These are phyloP conservation scores for Scopulariopsis brevicaulis DNA, from an alignment of 2,329 filamentous ascomycete genomes.

Conservation along the genomic window DNA sequence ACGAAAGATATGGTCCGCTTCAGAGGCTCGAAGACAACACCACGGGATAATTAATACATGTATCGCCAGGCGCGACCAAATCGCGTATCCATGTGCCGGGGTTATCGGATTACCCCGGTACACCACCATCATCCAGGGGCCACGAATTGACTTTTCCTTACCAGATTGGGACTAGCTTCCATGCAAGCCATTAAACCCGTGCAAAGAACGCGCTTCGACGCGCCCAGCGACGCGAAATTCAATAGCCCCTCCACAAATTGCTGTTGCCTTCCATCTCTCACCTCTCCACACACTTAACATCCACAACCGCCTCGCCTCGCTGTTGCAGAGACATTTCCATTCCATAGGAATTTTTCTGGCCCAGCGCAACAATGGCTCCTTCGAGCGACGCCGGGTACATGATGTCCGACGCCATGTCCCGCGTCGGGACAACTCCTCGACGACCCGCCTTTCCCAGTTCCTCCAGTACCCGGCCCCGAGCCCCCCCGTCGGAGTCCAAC, in stretches of 20 bases:
- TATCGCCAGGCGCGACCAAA: too few species aligned
- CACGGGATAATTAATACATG: too few species aligned
- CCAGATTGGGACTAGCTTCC: not conserved
- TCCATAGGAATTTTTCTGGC: not conserved
- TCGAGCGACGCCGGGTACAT: conserved; percentile 44
- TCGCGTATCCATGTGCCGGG: too few species aligned
- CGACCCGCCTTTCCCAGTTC: conserved; percentile 34
- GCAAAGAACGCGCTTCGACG: not conserved
- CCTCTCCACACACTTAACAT: not conserved
- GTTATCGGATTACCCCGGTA: too few species aligned
- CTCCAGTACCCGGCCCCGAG: conserved; percentile 40
- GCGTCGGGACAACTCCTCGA: conserved; percentile 29
- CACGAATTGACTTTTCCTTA: not conserved
- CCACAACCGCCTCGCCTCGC: not conserved
- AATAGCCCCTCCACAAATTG: not conserved
- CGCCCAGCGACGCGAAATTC: not conserved
- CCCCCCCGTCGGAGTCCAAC: conserved; percentile 48
- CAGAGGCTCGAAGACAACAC: too few species aligned
- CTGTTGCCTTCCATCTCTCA: not conserved
- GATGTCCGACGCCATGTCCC: conserved; percentile 44
- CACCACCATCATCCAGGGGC: too few species aligned
- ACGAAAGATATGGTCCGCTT: not conserved
- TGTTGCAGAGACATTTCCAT: not conserved
- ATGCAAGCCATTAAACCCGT: not conserved
- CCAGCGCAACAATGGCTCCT: conserved; percentile 28